These are phyloP conservation scores for Sequoia sempervirens DNA, from an alignment of 75 land plant genomes.

Conservation along the genomic window DNA sequence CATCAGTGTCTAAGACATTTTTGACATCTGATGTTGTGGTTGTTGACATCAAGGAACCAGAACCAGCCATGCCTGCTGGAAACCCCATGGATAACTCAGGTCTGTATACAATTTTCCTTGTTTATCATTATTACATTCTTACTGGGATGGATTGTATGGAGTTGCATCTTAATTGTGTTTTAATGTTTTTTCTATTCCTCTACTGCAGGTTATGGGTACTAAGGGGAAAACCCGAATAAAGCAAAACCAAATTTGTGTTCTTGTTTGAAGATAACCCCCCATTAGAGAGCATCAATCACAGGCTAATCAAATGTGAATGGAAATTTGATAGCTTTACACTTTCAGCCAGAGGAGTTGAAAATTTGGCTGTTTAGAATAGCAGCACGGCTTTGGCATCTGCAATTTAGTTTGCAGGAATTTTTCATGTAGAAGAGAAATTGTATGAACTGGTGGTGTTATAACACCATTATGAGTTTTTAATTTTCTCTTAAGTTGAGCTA, in stretches of 20 bases:
- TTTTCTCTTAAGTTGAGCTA: not conserved
- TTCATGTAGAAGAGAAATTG: not conserved
- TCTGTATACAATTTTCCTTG: constrained; percentile 4
- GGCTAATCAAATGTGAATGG: not conserved
- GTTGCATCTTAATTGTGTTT: no score
- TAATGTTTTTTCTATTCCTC: no score
- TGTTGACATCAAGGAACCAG: constrained; percentile 80
- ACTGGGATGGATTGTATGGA: not conserved
- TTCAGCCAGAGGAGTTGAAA: not conserved
- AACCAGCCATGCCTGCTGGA: constrained; percentile 34
- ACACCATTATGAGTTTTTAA: not conserved
- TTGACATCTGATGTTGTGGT: constrained; percentile 87
- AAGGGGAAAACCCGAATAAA: not conserved
- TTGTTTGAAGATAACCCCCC: not conserved
- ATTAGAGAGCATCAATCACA: no score
- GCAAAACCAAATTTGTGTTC: not conserved
- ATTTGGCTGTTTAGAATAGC: constrained; percentile 5
- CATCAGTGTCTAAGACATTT: constrained; percentile 86
- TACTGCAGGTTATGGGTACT: constrained; percentile 11
- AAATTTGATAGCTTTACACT: not conserved
- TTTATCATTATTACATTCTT: not conserved
- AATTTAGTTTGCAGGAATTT: not conserved
- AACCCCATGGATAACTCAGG: constrained; percentile 89
- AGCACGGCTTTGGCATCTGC: not conserved
- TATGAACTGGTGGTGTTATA: not conserved